A percentile compares a stretch with the other conserved stretches of the same genome.
phyloP scores from a whole-genome alignment of 768 basidiomycete genomes.

The Suillus subluteus region DNA sequence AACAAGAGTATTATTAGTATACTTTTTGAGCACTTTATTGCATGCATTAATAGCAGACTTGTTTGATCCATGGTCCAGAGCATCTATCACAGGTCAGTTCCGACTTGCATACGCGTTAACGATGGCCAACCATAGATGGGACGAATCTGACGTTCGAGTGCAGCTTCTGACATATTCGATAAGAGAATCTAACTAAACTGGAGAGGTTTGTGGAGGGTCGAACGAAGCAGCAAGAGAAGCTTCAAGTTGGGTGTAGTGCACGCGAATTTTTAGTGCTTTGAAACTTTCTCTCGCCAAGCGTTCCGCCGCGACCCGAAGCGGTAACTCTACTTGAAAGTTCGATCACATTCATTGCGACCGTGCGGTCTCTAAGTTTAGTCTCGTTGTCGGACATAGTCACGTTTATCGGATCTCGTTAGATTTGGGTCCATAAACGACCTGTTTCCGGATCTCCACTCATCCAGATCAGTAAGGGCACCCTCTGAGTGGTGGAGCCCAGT shows the following conservation, averaged over 20 bases:
- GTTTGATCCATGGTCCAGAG: conserved; percentile 83
- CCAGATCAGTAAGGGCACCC: no score
- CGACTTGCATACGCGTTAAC: conserved; percentile 1
- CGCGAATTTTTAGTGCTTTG: conserved; percentile 28
- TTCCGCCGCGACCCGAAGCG: conserved; percentile 30
- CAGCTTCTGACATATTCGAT: conserved; percentile 51
- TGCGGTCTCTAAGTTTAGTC: no score
- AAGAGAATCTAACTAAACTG: conserved; percentile 9
- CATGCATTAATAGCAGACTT: conserved; percentile 85
- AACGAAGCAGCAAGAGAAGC: conserved; percentile 12
- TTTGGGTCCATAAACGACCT: no score
- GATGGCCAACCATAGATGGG: conserved; percentile 75
- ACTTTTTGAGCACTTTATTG: conserved; percentile 88
- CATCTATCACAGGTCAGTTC: conserved; percentile 52
- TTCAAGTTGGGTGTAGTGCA: conserved; percentile 11
- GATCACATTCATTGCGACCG: background rate
- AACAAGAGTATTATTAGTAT: conserved; percentile 71
- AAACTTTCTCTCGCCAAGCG: conserved; percentile 29
- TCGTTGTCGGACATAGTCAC: no score
- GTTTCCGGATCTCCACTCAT: no score
- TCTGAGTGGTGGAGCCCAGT: no score
- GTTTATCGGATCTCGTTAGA: no score
- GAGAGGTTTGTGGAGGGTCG: conserved; percentile 8
- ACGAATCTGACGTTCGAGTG: conserved; percentile 81
- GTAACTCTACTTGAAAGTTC: conserved; percentile 11